Conservation (phyloP, 768 basidiomycete genomes). For the Serendipita vermifera region DNA sequence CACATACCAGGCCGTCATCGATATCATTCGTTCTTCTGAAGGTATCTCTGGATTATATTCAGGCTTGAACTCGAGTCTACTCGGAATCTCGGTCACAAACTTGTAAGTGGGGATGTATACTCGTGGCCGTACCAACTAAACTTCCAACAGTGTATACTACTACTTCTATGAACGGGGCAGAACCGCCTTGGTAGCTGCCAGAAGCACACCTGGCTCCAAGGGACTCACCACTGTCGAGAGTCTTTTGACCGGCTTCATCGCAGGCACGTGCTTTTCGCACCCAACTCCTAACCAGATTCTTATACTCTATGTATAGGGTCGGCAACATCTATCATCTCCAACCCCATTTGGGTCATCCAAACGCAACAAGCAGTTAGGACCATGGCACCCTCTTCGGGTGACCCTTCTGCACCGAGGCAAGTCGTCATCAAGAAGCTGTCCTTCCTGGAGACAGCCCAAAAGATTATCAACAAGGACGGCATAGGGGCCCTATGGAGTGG, state of each 20-base stretch:
- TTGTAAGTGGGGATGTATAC: conserved; percentile 37
- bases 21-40: conserved; percentile 64
- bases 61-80: conserved; percentile 69
- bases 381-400: conserved; percentile 24
- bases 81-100: conserved; percentile 90
- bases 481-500: conserved; percentile 82
- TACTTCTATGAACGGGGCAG: conserved; percentile 75
- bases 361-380: conserved; percentile 71
- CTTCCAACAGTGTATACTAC: conserved; percentile 62
- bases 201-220: conserved; percentile 37
- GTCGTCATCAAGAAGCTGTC: conserved; percentile 38
- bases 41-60: conserved; percentile 76
- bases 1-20: conserved; percentile 49
- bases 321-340: conserved; percentile 76
- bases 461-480: conserved; percentile 63
- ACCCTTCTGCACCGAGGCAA: conserved; percentile 22
- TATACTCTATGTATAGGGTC: conserved; percentile 40
- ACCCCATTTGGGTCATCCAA: conserved; percentile 96
- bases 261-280: conserved; percentile 37
- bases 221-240: conserved; percentile 77
- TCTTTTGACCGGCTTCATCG: conserved; percentile 75
- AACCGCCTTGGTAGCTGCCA: conserved; percentile 40
- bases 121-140: not conserved
- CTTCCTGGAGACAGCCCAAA: conserved; percentile 50
- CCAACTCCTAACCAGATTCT: not conserved